Evolutionary conservation across 805 yeast species (phyloP), one percentile per base, ranked within the genome.

Genomic region (Vanderwaltozyma tropicalis): DNA sequence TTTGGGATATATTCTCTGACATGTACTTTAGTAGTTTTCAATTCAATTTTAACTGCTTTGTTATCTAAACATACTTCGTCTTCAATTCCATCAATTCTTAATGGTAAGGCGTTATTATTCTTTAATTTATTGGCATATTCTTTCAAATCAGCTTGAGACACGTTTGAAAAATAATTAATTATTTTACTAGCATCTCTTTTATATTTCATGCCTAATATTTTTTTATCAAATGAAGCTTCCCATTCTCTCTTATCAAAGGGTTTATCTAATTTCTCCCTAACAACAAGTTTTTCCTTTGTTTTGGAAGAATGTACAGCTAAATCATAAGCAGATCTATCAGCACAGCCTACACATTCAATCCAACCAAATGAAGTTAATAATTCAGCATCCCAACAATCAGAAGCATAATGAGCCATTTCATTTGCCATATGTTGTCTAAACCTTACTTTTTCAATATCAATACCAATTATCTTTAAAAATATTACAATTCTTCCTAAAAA

Each of bases 311-410:
- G 99, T 43, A 94, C 98, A 34, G 89, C 74, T 63, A 92, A 76
- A 68, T 92, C 99, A 61, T 86, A 92, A 30, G 99, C 99, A 33
- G 95, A 84, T 71, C 99, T 79, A 68, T 92, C 99, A 48, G 99
- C 99, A 70, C 97, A 92, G 50, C 99, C 99, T 61, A 92, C 96
- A 78, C 98, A 94, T 70, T 92, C 99, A 53, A 92, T 84, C 99
- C 99, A 92, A 53, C 99, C 99, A 55, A 86, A 92, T 25, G 96
- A 85, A 31, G 96, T 80, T 53, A 83, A 79, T 55, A 92, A 72
- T 70, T 92, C 99, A 48, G 95, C 96, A 68, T 92, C 99, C 99
- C 99, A 92, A 72, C 99, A 92, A 68, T 92, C 99, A 50, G 94
- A 79, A 43, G 98, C 98, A 63, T 92, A 92, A 64, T 92, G 99